These are phyloP conservation scores for Blastobotrys malaysiensis DNA, from an alignment of 1,139 yeast species.

Conservation along the genomic window DNA sequence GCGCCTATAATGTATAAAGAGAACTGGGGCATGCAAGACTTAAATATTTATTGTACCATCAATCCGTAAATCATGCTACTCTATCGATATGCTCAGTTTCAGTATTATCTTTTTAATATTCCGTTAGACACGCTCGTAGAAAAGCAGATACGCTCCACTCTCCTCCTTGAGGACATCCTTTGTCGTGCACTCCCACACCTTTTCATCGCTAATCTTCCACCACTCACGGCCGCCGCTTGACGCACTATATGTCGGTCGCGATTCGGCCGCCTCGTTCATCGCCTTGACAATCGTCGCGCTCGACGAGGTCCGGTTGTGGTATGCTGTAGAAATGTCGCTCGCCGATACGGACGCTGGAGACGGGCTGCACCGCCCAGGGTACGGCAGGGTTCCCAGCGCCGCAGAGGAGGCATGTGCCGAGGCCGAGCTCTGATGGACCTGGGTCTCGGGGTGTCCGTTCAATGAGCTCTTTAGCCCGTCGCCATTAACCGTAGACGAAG, in stretches of 20 bases:
- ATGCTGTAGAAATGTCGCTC: slow-evolving; percentile 15
- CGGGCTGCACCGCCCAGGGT: slow-evolving; percentile 20
- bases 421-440: too few relatives aligned
- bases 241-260: slow-evolving; percentile 2
- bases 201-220: slow-evolving; percentile 84
- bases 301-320: slow-evolving; percentile 5
- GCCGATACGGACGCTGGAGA: slow-evolving; percentile 21
- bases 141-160: slow-evolving; percentile 73
- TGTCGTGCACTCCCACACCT: slow-evolving; percentile 56
- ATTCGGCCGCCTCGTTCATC: slow-evolving; percentile 2
- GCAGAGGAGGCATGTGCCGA: not conserved
- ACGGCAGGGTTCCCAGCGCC: slow-evolving; percentile 12
- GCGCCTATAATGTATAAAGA: too few relatives aligned
- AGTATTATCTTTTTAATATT: too few relatives aligned
- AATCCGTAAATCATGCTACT: not conserved
- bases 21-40: too few relatives aligned
- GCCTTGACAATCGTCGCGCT: not conserved
- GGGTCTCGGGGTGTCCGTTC: too few relatives aligned
- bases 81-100: not conserved
- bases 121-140: slow-evolving; percentile 47
- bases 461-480: not conserved
- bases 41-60: too few relatives aligned
- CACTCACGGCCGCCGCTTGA: slow-evolving; percentile 35
- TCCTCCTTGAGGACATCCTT: slow-evolving; percentile 61
- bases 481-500: not conserved